These are phyloP conservation scores for Globisporangium radiosum DNA, from an alignment of 352 stramenopile species.

Conservation along the genomic window DNA sequence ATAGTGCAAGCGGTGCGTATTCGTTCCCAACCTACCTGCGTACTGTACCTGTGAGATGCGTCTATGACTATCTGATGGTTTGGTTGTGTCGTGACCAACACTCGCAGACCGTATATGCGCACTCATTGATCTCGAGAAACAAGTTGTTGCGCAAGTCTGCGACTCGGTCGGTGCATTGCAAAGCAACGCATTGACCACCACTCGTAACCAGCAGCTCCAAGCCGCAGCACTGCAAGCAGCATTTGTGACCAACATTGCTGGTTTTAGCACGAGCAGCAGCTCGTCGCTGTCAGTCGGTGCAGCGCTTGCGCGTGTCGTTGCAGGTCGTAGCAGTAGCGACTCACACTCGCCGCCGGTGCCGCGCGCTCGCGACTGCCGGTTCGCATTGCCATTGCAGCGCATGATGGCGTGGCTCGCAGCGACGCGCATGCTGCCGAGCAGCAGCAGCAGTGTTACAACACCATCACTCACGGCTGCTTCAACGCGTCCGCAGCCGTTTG, in stretches of 20 bases:
- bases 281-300: slow-evolving; percentile 2
- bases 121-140: slow-evolving; percentile 35
- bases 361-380: slow-evolving; percentile 19
- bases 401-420: slow-evolving; percentile 23
- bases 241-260: neutral
- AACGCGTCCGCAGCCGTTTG: slow-evolving; percentile 2
- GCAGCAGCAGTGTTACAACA: neutral
- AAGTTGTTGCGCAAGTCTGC: slow-evolving; percentile 22
- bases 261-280: neutral
- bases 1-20: neutral
- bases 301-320: neutral
- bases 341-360: neutral
- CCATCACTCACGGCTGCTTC: neutral
- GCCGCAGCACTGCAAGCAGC: neutral
- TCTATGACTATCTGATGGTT: too few relatives aligned
- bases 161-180: slow-evolving; percentile 1
- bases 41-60: too few relatives aligned
- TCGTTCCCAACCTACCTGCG: too few relatives aligned
- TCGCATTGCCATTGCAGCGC: slow-evolving; percentile 20
- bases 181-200: neutral
- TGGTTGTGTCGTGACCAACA: neutral
- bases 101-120: slow-evolving; percentile 21
- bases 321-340: too few relatives aligned
- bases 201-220: neutral
- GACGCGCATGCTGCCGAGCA: neutral